Percentiles rank a stretch among this genome's conserved stretches.
These are phyloP conservation scores for Mycena metata DNA, from an alignment of 768 basidiomycete genomes.

Conservation along the genomic window DNA sequence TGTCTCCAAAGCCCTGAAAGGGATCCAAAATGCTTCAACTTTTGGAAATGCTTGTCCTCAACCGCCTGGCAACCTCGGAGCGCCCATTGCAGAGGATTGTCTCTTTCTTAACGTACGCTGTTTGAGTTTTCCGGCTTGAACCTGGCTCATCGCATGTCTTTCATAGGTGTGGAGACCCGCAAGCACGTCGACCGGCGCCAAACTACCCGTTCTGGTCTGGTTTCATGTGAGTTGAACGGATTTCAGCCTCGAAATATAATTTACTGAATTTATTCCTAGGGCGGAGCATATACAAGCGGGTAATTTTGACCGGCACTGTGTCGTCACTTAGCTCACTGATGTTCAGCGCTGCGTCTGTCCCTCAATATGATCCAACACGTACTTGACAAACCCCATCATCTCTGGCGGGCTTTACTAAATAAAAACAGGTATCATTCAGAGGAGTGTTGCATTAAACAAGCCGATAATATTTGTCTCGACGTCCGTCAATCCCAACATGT, in stretches of 20 bases:
- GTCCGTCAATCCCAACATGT: conserved; percentile 44
- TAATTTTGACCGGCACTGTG: neutral
- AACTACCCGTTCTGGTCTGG: conserved; percentile 56
- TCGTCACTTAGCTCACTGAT: neutral
- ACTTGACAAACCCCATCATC: conserved; percentile 22
- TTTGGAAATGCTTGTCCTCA: conserved; percentile 74
- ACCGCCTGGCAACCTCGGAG: conserved; percentile 54
- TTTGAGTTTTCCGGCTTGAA: neutral
- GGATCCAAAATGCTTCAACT: conserved; percentile 56
- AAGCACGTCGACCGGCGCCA: conserved; percentile 42
- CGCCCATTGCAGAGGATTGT: conserved; percentile 66
- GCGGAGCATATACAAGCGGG: conserved; percentile 59
- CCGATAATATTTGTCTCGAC: conserved; percentile 72
- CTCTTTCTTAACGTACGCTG: conserved; percentile 61
- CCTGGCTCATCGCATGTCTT: neutral
- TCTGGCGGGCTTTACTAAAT: neutral
- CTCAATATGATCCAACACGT: conserved; percentile 63
- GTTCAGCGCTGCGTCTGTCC: conserved; percentile 58
- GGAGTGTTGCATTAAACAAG: conserved; percentile 60
- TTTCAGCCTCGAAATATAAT: neutral
- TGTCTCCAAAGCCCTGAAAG: conserved; percentile 49
- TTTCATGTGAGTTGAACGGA: conserved; percentile 48
- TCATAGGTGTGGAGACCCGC: conserved; percentile 54
- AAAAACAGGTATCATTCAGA: conserved; percentile 59
- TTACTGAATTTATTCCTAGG: conserved; percentile 46